Conservation (phyloP, 1,284 basidiomycete genomes). For the Irpex sp. region DNA sequence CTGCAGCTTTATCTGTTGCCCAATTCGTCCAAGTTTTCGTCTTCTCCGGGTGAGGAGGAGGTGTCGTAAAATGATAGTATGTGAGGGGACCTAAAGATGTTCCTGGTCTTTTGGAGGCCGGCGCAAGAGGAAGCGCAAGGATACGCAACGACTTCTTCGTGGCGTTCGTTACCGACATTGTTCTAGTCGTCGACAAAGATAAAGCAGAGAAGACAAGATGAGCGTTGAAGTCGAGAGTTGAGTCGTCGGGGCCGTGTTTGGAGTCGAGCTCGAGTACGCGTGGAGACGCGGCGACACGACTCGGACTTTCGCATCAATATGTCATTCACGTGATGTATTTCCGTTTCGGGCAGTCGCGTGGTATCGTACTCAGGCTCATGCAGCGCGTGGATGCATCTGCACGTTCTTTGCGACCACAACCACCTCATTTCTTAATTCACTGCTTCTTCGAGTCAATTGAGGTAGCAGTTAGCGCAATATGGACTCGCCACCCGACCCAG, state of each 20-base stretch:
- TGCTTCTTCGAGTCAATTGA: neutral
- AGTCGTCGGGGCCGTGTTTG: neutral
- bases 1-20: conserved; percentile 43
- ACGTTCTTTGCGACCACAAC: neutral
- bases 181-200: neutral
- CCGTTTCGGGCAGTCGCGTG: neutral
- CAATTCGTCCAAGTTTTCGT: conserved; percentile 30
- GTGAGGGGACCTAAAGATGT: conserved; percentile 27
- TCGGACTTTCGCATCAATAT: neutral
- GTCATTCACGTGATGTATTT: conserved; percentile 3
- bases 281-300: neutral
- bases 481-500: conserved; percentile 24
- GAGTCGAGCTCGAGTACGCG: conserved; percentile 6
- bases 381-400: neutral
- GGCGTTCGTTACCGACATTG: conserved; percentile 24
- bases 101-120: conserved; percentile 14
- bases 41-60: conserved; percentile 20
- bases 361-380: neutral
- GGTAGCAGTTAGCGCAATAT: conserved; percentile 10
- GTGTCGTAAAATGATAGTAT: conserved; percentile 43
- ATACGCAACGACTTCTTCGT: conserved; percentile 36
- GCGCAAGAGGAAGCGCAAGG: conserved; percentile 39
- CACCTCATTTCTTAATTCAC: neutral
- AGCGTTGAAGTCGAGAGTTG: neutral
- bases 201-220: neutral